These are phyloP conservation scores for Zymoseptoria brevis DNA, from an alignment of 2,329 filamentous ascomycete species.

Conservation along the genomic window DNA sequence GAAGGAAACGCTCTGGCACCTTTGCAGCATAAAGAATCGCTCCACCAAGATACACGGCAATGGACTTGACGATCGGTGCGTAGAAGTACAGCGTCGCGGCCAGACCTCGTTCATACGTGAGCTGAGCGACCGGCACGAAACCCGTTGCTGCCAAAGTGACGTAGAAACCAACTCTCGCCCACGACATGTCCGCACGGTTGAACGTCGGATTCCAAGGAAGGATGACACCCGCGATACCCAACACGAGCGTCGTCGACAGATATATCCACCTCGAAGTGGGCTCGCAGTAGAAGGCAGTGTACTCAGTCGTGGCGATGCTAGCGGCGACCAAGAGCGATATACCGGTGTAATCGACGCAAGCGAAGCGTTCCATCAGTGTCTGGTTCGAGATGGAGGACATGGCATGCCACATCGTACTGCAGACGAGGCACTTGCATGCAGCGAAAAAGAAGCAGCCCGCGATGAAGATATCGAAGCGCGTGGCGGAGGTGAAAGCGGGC, in stretches of 20 bases:
- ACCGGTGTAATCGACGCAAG: conserved; percentile 96
- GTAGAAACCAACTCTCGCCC: conserved; percentile 87
- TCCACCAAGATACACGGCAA: conserved; percentile 77
- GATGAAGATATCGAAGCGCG: conserved; percentile 81
- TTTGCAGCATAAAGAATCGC: conserved; percentile 86
- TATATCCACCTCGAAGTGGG: conserved; percentile 79
- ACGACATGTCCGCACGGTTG: conserved; percentile 86
- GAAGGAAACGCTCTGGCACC: conserved; percentile 85
- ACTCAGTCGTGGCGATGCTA: conserved; percentile 96
- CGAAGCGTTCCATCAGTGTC: conserved; percentile 83
- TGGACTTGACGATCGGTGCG: conserved; percentile 72
- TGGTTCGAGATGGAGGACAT: conserved; percentile 96
- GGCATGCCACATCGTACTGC: conserved; percentile 95
- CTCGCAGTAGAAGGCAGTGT: conserved; percentile 98
- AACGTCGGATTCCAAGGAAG: conserved; percentile 94
- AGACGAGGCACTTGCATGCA: conserved; percentile 87
- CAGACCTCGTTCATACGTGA: conserved; percentile 68
- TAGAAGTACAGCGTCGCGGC: conserved; percentile 85
- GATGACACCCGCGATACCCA: conserved; percentile 81
- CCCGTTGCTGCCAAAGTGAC: conserved; percentile 79
- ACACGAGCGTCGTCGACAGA: conserved; percentile 68
- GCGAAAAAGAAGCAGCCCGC: conserved; percentile 94
- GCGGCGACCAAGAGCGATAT: conserved; percentile 92
- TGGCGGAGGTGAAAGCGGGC: conserved; percentile 76
- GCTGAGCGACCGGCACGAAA: conserved; percentile 79